Evolutionary conservation across 2,329 filamentous ascomycete species (phyloP).

Genomic region (Talaromyces atroroseus): DNA sequence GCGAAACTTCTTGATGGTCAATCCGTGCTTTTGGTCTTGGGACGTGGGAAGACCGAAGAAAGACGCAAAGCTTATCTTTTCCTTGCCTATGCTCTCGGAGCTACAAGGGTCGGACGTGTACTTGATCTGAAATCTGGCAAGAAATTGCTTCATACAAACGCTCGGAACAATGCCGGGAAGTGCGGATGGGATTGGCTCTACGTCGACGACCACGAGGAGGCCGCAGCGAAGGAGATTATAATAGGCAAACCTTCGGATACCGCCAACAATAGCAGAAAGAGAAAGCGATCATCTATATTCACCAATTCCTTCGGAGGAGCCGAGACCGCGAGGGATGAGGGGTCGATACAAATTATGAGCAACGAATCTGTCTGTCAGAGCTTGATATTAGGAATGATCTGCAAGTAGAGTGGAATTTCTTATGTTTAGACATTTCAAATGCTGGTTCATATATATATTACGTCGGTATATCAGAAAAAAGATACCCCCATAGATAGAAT

Average conservation of each 20-base stretch:
- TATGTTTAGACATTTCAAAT: not conserved
- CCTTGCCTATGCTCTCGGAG: conserved; percentile 71
- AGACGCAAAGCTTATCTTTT: conserved; percentile 71
- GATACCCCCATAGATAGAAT: conserved; percentile 1
- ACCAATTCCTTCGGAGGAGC: conserved; percentile 21
- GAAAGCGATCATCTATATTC: conserved; percentile 37
- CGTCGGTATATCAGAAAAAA: not conserved
- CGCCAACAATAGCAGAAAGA: conserved; percentile 28
- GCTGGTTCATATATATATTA: not conserved
- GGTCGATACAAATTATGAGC: conserved; percentile 62
- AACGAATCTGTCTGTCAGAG: conserved; percentile 91
- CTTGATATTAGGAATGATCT: conserved; percentile 74
- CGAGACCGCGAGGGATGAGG: conserved; percentile 26
- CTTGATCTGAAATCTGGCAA: conserved; percentile 62
- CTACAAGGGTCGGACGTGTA: conserved; percentile 60
- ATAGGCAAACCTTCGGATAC: conserved; percentile 13
- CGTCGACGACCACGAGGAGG: conserved; percentile 59
- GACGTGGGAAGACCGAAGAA: conserved; percentile 57
- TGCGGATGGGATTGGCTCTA: conserved; percentile 69
- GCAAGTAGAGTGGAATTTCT: conserved; percentile 47
- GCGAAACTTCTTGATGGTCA: conserved; percentile 59
- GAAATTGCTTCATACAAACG: conserved; percentile 49
- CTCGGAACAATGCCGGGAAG: conserved; percentile 32
- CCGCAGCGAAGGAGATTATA: conserved; percentile 48
- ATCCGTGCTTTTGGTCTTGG: conserved; percentile 67